These are phyloP conservation scores for Eucalyptus globulus DNA, from an alignment of 345 rosid species.

Conservation along the genomic window DNA sequence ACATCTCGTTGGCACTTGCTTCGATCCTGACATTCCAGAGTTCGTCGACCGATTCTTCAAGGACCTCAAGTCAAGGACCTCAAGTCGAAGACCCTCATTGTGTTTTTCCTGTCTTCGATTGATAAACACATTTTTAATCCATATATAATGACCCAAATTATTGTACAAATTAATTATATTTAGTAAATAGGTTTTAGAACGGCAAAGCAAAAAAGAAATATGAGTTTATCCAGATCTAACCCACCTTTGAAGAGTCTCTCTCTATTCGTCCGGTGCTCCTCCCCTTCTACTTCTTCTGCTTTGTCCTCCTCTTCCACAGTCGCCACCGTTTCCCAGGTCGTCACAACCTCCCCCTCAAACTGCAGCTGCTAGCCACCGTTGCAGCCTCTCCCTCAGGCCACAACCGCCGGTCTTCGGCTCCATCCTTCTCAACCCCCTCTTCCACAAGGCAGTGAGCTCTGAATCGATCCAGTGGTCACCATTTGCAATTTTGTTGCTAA, in stretches of 20 bases:
- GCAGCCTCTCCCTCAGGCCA: neutral
- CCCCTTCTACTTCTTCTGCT: neutral
- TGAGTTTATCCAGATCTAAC: neutral
- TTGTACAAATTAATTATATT: neutral
- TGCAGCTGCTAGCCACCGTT: neutral
- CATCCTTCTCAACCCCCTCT: neutral
- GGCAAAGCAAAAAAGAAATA: neutral
- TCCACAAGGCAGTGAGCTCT: neutral
- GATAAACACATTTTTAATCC: neutral
- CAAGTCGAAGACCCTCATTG: neutral
- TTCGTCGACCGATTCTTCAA: neutral
- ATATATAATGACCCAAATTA: neutral
- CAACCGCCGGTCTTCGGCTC: neutral
- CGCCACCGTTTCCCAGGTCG: neutral
- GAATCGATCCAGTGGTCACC: too few species aligned
- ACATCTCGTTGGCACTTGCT: neutral
- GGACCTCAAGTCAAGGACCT: neutral
- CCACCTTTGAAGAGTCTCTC: neutral
- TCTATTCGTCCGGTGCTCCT: neutral
- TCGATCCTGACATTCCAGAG: neutral
- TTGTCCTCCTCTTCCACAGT: neutral
- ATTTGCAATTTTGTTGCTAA: too few species aligned
- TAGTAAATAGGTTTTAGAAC: neutral
- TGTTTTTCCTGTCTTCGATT: neutral
- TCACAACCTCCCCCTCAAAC: neutral